Conservation (phyloP, 2,329 filamentous ascomycete species). For the Penicillium sp. region DNA sequence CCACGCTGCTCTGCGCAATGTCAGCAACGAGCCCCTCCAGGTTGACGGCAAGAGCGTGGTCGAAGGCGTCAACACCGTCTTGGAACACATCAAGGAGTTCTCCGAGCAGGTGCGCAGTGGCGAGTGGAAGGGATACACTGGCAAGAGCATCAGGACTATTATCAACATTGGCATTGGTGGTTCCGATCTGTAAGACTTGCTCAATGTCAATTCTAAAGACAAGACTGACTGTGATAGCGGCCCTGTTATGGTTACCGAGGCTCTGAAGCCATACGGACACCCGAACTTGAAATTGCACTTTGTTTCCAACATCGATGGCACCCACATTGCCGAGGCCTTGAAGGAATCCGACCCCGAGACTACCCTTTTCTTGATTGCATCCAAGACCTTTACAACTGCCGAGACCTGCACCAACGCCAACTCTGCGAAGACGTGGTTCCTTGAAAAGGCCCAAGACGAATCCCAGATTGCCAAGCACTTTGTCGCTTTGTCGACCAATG, state of each 20-base stretch:
- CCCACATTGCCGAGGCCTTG: slow-evolving; percentile 92
- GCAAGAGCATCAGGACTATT: slow-evolving; percentile 95
- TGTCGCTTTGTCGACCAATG: slow-evolving; percentile 94
- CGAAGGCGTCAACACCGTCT: slow-evolving; percentile 82
- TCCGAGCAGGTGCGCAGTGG: slow-evolving; percentile 90
- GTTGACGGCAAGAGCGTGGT: slow-evolving; percentile 93
- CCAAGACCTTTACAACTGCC: slow-evolving; percentile 98
- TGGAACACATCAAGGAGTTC: slow-evolving; percentile 98
- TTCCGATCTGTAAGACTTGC: slow-evolving; percentile 81
- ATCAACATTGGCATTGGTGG: slow-evolving; percentile 98
- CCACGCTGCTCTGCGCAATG: slow-evolving; percentile 90
- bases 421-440: slow-evolving; percentile 95
- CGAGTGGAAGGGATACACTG: slow-evolving; percentile 94
- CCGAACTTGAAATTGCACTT: slow-evolving; percentile 88
- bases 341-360: slow-evolving; percentile 88
- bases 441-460: slow-evolving; percentile 73
- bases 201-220: slow-evolving; percentile 19
- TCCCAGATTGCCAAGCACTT: slow-evolving; percentile 91
- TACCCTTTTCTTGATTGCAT: slow-evolving; percentile 96
- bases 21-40: slow-evolving; percentile 72
- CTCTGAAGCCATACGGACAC: slow-evolving; percentile 89
- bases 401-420: slow-evolving; percentile 97
- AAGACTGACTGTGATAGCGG: slow-evolving; percentile 53
- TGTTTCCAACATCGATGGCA: slow-evolving; percentile 99
- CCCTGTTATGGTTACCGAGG: slow-evolving; percentile 98